Percentiles rank a stretch among this genome's conserved stretches.
These are phyloP conservation scores for Albifimbria verrucaria DNA, from an alignment of 2,329 filamentous ascomycete genomes.

Conservation along the genomic window DNA sequence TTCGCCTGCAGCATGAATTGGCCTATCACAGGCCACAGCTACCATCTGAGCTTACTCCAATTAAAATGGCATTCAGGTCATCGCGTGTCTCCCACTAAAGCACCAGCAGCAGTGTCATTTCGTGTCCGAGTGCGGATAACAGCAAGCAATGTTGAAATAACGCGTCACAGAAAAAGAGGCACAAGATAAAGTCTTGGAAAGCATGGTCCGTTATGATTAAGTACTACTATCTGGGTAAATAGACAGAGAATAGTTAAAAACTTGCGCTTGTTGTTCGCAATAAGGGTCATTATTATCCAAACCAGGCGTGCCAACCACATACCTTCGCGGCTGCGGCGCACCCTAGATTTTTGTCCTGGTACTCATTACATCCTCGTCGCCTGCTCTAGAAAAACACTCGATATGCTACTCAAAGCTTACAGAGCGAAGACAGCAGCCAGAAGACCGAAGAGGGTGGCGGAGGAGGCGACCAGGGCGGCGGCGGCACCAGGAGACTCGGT, in stretches of 20 bases:
- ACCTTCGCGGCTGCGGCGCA: background rate
- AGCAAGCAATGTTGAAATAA: background rate
- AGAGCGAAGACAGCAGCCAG: constrained; percentile 48
- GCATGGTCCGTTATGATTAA: constrained; percentile 1
- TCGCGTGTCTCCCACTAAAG: too few relatives aligned
- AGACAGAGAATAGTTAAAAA: background rate
- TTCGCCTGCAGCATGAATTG: too few relatives aligned
- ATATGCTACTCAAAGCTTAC: constrained; percentile 29
- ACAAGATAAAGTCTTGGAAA: background rate
- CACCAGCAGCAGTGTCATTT: too few relatives aligned
- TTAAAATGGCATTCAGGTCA: too few relatives aligned
- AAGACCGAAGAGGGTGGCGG: constrained; percentile 44
- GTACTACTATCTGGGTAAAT: background rate
- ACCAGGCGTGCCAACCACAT: background rate
- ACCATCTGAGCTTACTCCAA: too few relatives aligned
- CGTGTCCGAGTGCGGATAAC: too few relatives aligned
- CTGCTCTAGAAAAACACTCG: background rate
- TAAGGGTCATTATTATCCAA: background rate
- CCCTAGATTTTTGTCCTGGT: background rate
- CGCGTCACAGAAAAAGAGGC: background rate
- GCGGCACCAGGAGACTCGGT: constrained; percentile 27
- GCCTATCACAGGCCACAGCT: background rate
- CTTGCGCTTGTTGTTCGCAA: background rate
- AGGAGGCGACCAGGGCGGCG: constrained; percentile 33
- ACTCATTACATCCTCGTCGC: background rate